Base-by-base conservation (phyloP, 208 protist genomes). In the Trypanosoma platydactyli region DNA sequence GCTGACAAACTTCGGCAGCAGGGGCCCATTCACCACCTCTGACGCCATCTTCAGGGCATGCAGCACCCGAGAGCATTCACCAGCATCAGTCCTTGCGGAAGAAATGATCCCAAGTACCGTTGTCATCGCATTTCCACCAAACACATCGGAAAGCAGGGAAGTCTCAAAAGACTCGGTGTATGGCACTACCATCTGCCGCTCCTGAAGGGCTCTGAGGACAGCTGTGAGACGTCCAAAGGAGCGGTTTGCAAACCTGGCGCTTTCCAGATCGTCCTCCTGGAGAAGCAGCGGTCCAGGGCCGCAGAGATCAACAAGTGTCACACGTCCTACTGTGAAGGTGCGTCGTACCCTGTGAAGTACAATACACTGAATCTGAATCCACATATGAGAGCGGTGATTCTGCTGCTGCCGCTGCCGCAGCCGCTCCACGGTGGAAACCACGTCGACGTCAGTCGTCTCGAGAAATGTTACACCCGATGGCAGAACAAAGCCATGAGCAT, bases 61-160 rank as follows among this genome's bases (percentile, higher is more conserved):
- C 11, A 84, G 49, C 2, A 71, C 75, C 25, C 55, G 50, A 4
- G 66, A 22, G 15, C 44, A 78, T 29, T 74, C 69, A 48, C 76
- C 63, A 11, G 71, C 16, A 29, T 77, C 54, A 30, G 79, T 65
- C 6, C 15, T 52, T 33, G 62, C 44, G 2, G 51, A 40, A 22
- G 58, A 68, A 29, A 84, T 40, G 27, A 64, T 35, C 5, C 71
- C 79, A 42, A 88, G 20, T 29, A 88, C 57, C 1, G 72, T 71
- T 16, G 78, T 80, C 38, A 81, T 48, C 15, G 73, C 71, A 62
- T 84, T 88, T 25, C 81, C 81, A 20, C 81, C 81, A 11, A 88
- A 73, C 3, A 88, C 29, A 42, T 88, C 81, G 30, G 60, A 79
- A 25, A 88, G 68, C 25, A 81, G 67, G 22, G 71, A 41, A 9